These are phyloP conservation scores for Fusarium neocosmosporiellum DNA, from an alignment of 2,329 filamentous ascomycete genomes.

Conservation along the genomic window DNA sequence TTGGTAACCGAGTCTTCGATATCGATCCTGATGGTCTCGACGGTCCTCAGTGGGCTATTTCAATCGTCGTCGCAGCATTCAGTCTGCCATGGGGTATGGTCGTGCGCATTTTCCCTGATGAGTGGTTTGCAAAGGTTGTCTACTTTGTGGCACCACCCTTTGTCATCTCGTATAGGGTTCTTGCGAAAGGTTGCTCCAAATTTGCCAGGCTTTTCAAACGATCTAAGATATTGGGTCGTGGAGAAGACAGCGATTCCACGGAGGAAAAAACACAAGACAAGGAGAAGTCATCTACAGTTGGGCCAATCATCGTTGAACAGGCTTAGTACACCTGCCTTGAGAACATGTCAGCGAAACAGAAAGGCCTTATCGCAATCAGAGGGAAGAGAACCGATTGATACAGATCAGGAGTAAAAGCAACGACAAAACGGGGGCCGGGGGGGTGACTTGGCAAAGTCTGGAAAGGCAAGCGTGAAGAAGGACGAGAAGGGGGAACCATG, in stretches of 20 bases:
- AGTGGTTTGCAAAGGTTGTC: conserved; percentile 11
- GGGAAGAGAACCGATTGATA: neutral
- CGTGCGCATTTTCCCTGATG: conserved; percentile 63
- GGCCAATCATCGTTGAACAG: neutral
- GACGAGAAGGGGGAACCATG: neutral
- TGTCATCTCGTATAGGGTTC: neutral
- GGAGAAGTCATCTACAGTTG: neutral
- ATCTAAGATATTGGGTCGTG: neutral
- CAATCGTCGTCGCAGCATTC: conserved; percentile 52
- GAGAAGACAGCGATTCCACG: neutral
- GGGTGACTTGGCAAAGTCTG: neutral
- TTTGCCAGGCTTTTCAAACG: neutral
- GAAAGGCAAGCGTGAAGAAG: neutral
- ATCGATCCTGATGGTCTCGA: conserved; percentile 19
- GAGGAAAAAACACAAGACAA: neutral
- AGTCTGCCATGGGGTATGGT: conserved; percentile 63
- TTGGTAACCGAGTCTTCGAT: conserved; percentile 50
- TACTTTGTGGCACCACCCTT: conserved; percentile 1
- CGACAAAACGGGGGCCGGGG: neutral
- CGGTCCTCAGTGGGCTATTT: conserved; percentile 25
- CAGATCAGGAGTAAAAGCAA: neutral
- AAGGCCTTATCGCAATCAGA: neutral
- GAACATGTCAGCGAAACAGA: neutral
- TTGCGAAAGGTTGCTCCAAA: neutral
- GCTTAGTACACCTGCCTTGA: neutral